Evolutionary conservation across 257 asterid genomes (phyloP).

Genomic region (Gentiana dahurica): DNA sequence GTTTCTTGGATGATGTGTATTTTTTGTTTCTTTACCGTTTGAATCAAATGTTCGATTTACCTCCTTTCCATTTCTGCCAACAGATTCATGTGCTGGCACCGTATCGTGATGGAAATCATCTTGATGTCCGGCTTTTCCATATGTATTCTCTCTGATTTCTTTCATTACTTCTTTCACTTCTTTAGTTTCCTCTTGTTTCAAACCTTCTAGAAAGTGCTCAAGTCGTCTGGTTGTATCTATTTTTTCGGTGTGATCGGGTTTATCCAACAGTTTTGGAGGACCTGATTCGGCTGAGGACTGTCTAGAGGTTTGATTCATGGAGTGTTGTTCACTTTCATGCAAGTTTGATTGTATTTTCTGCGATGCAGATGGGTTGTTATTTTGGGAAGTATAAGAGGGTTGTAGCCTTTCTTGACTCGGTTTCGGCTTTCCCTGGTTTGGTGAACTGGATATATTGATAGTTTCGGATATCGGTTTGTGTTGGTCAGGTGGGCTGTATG

Average conservation of each 20-base stretch:
- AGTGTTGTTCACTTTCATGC: slow-evolving; percentile 12
- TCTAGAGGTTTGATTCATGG: slow-evolving; percentile 9
- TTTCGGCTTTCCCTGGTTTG: slow-evolving; percentile 21
- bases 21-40: slow-evolving; percentile 17
- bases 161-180: slow-evolving; percentile 42
- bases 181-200: slow-evolving; percentile 26
- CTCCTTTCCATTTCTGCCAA: slow-evolving; percentile 19
- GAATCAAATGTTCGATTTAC: slow-evolving; percentile 12
- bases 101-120: slow-evolving; percentile 10
- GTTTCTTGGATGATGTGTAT: slow-evolving; percentile 17
- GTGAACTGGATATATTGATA: slow-evolving; percentile 16
- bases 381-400: slow-evolving; percentile 13
- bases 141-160: slow-evolving; percentile 14
- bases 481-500: slow-evolving; percentile 12
- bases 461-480: slow-evolving; percentile 4
- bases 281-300: slow-evolving; percentile 10
- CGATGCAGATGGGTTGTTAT: slow-evolving; percentile 7
- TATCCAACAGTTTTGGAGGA: slow-evolving; percentile 8
- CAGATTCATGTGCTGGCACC: slow-evolving; percentile 14
- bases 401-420: slow-evolving; percentile 12
- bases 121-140: slow-evolving; percentile 21
- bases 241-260: slow-evolving; percentile 13
- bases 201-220: slow-evolving; percentile 11
- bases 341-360: slow-evolving; percentile 22
- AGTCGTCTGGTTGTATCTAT: slow-evolving; percentile 11